Percentiles rank a stretch among this genome's conserved stretches.
Evolutionary conservation across 2,329 filamentous ascomycete species (phyloP).

Genomic region (Graphium sp.): DNA sequence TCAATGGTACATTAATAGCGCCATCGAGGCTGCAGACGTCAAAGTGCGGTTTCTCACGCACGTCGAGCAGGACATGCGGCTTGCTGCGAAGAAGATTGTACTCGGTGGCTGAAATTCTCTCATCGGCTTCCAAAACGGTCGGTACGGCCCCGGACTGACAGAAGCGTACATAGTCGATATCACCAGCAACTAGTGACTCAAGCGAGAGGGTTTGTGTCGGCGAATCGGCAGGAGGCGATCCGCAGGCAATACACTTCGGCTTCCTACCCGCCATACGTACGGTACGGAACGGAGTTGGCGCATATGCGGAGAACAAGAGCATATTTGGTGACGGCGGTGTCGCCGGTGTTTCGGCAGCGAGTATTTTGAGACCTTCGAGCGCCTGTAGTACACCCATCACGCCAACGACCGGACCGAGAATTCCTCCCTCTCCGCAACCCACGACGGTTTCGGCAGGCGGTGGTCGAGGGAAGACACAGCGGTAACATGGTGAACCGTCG

Average conservation of each 20-base stretch:
- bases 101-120: constrained; percentile 49
- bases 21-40: constrained; percentile 61
- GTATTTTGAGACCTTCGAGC: constrained; percentile 72
- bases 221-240: too few relatives aligned
- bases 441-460: constrained; percentile 70
- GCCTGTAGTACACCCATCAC: constrained; percentile 89
- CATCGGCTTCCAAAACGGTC: constrained; percentile 40
- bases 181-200: constrained; percentile 43
- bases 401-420: constrained; percentile 83
- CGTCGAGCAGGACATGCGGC: constrained; percentile 54
- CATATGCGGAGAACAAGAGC: constrained; percentile 30
- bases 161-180: constrained; percentile 71
- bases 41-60: constrained; percentile 72
- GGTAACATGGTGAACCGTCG: constrained; percentile 69
- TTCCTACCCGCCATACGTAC: constrained; percentile 58
- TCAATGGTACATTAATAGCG: constrained; percentile 51
- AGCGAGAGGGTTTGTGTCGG: constrained; percentile 43
- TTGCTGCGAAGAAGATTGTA: constrained; percentile 24
- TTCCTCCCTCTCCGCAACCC: constrained; percentile 83
- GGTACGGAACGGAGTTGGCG: constrained; percentile 43
- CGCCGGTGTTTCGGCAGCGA: constrained; percentile 22
- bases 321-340: constrained; percentile 14
- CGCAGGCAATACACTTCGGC: constrained; percentile 62
- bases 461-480: constrained; percentile 80
- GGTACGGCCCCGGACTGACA: constrained; percentile 53